Evolutionary conservation across 805 yeast genomes (phyloP), one percentile per base, ranked within the genome.

Genomic region (Kodamaea restingae): DNA sequence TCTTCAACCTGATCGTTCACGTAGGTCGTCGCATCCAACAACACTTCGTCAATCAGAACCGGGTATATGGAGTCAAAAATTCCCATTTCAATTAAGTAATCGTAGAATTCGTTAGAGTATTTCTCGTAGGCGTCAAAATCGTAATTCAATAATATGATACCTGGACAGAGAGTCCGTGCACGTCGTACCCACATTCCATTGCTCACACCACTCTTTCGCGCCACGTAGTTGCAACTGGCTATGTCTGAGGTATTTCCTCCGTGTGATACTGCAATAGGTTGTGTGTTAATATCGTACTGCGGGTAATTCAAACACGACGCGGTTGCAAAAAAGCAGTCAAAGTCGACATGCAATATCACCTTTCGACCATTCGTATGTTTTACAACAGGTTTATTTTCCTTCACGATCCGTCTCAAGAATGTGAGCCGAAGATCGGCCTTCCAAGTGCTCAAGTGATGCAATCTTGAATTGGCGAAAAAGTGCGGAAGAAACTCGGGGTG

Each of bases 251-350:
- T 67, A 8, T 52, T 54, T 1, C 76, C 76, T 4, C 81, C 81
- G 50, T 77, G 80, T 0, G 82, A 70, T 67, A 67, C 95, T 65
- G 61, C 91, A 60, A 54, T 82, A 66, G 71, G 82, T 60, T 49
- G 64, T 43, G 32, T 70, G 25, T 49, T 60, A 44, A 76, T 71
- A 42, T 76, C 76, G 12, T 81, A 54, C 2, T 78, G 69, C 0
- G 84, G 81, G 30, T 69, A 64, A 11, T 62, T 67, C 39, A 80
- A 61, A 2, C 86, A 75, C 0, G 96, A 84, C 0, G 84, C 96
- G 0, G 95, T 74, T 2, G 90, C 97, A 61, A 91, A 91, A 52
- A 93, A 91, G 47, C 95, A 88, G 58, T 91, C 98, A 58, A 88
- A 91, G 57, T 91, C 98, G 24, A 91, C 71, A 57, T 91, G 97